phyloP scores from a whole-genome alignment of 768 basidiomycete genomes.

The Lyophyllum semitale region DNA sequence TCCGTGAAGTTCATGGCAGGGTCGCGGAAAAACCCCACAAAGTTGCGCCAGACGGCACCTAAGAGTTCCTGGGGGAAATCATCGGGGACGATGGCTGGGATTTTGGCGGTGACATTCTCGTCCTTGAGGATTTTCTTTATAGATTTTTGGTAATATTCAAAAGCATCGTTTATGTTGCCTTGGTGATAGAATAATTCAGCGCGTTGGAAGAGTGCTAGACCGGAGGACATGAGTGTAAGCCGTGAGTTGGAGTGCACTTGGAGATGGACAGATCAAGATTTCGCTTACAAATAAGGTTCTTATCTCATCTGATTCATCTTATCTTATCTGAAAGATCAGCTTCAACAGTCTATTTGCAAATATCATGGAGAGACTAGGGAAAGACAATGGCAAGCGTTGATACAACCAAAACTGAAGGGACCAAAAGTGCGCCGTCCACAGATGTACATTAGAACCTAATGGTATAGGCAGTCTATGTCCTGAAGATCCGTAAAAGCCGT shows the following conservation, averaged over 20 bases:
- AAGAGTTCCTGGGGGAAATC: conserved; percentile 26
- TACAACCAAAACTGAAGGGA: neutral
- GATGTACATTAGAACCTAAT: neutral
- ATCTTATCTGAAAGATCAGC: too few species aligned
- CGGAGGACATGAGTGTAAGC: conserved; percentile 4
- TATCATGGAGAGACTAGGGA: too few species aligned
- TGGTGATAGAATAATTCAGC: neutral
- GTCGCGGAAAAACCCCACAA: conserved; percentile 29
- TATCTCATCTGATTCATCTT: too few species aligned
- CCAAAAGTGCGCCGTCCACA: neutral
- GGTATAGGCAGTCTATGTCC: conserved; percentile 31
- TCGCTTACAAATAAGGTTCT: too few species aligned
- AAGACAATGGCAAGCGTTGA: too few species aligned
- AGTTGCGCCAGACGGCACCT: conserved; percentile 27
- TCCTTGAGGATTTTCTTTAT: conserved; percentile 30
- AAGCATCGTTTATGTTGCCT: conserved; percentile 19
- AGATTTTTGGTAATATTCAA: conserved; percentile 27
- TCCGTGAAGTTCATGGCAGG: conserved; percentile 18
- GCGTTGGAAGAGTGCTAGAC: conserved; percentile 7
- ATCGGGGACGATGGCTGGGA: conserved; percentile 15
- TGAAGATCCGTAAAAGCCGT: conserved; percentile 77
- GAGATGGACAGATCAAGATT: too few species aligned
- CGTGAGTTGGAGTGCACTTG: too few species aligned
- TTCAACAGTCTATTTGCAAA: too few species aligned
- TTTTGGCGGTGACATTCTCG: conserved; percentile 22